These are phyloP conservation scores for Peniophora sp. DNA, from an alignment of 1,284 basidiomycete species.

Conservation along the genomic window DNA sequence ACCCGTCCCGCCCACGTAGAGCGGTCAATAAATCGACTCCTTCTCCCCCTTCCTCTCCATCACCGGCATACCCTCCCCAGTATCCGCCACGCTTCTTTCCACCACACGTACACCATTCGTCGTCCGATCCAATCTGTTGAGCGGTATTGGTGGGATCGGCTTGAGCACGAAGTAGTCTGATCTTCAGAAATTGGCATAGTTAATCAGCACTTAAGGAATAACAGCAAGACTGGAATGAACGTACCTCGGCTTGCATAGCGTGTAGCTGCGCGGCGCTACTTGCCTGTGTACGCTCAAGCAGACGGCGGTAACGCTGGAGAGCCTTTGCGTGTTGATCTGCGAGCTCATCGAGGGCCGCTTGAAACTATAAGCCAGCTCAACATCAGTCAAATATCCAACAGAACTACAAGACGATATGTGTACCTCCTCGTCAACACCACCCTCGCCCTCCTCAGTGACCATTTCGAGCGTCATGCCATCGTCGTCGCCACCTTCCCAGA, in stretches of 20 bases:
- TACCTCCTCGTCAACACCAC: conserved; percentile 63
- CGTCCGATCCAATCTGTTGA: conserved; percentile 9
- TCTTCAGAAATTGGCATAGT: conserved; percentile 22
- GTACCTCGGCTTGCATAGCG: conserved; percentile 68
- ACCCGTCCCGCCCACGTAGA: conserved; percentile 28
- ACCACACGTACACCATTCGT: conserved; percentile 51
- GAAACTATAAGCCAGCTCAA: conserved; percentile 36
- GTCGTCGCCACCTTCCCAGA: conserved; percentile 22
- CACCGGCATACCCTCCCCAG: conserved; percentile 55
- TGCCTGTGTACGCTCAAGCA: conserved; percentile 69
- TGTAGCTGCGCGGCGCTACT: conserved; percentile 71
- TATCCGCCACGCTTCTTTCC: conserved; percentile 45
- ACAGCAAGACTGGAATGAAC: too few species aligned
- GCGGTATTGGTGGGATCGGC: conserved; percentile 8
- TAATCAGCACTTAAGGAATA: conserved; percentile 49
- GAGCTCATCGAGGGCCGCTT: conserved; percentile 44
- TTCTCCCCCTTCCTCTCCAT: conserved; percentile 23
- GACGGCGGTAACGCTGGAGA: conserved; percentile 64
- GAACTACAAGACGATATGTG: conserved; percentile 10
- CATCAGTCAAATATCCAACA: conserved; percentile 6
- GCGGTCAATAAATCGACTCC: conserved; percentile 50
- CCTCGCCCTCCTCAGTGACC: conserved; percentile 61
- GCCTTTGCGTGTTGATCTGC: conserved; percentile 54
- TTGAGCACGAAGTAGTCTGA: conserved; percentile 8
- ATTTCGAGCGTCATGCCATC: conserved; percentile 51